These are phyloP conservation scores for Beauveria sp. DNA, from an alignment of 2,329 filamentous ascomycete genomes.

Conservation along the genomic window DNA sequence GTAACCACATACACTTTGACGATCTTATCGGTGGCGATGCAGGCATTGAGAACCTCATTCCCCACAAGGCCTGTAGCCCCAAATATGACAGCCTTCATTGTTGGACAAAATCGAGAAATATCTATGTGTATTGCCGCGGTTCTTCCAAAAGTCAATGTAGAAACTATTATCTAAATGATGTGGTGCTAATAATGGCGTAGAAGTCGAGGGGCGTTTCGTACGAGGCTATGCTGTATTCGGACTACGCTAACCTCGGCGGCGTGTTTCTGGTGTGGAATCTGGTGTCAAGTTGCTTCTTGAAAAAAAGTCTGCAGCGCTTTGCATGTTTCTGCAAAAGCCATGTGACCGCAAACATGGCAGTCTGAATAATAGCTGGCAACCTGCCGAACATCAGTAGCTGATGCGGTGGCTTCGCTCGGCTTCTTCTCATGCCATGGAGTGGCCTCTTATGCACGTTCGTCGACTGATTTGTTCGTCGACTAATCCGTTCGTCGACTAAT, in stretches of 20 bases:
- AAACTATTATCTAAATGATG: not conserved
- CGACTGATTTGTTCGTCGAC: no score
- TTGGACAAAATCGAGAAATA: not conserved
- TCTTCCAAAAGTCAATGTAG: not conserved
- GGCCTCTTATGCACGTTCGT: not conserved
- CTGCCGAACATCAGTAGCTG: not conserved
- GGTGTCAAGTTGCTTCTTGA: not conserved
- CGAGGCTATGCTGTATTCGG: not conserved
- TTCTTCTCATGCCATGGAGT: not conserved
- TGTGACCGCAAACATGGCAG: not conserved
- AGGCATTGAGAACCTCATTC: constrained; percentile 42
- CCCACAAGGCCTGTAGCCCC: constrained; percentile 54
- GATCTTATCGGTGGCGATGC: constrained; percentile 41
- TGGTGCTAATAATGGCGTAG: not conserved
- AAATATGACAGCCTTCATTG: constrained; percentile 54
- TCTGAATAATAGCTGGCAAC: not conserved
- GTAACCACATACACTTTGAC: constrained; percentile 44
- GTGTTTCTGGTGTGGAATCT: not conserved
- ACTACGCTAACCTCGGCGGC: not conserved
- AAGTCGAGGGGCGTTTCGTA: not conserved
- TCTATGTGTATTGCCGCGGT: not conserved
- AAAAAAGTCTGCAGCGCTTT: not conserved
- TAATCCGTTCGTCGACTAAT: no score
- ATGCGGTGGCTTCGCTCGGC: not conserved
- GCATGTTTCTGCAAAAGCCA: not conserved